These are phyloP conservation scores for Eucalyptus brandiana DNA, from an alignment of 345 rosid species.

Conservation along the genomic window DNA sequence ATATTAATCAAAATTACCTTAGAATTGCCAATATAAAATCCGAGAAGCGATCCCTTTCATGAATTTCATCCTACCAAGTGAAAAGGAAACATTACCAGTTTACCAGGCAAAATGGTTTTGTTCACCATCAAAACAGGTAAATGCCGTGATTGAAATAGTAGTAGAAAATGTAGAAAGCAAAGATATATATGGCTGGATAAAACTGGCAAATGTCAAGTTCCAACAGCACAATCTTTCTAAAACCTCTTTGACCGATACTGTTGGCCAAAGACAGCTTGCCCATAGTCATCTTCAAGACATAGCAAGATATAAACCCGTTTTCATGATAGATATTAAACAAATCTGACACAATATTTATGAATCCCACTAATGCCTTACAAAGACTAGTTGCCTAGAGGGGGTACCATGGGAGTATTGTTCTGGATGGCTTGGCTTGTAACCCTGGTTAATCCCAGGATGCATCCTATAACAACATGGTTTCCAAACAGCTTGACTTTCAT, in stretches of 20 bases:
- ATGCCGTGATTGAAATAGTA: not conserved
- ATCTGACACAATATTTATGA: not conserved
- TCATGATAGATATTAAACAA: not conserved
- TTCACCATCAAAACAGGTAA: not conserved
- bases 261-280: not conserved
- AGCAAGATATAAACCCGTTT: not conserved
- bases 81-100: not conserved
- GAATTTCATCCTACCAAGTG: constrained; percentile 83
- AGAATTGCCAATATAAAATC: constrained; percentile 88
- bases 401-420: not conserved
- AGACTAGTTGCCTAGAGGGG: not conserved
- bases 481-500: not conserved
- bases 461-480: not conserved
- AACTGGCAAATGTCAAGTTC: not conserved
- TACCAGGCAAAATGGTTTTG: not conserved
- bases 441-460: not conserved
- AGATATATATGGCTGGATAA: not conserved
- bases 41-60: constrained; percentile 94
- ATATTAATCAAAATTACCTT: constrained; percentile 30
- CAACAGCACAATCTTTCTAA: not conserved
- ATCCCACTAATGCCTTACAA: not conserved
- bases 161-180: not conserved
- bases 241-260: not conserved
- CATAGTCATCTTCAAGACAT: not conserved
- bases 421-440: not conserved